Base-by-base conservation (phyloP, 2,329 filamentous ascomycete species). In the Hypoxylon sp. region DNA sequence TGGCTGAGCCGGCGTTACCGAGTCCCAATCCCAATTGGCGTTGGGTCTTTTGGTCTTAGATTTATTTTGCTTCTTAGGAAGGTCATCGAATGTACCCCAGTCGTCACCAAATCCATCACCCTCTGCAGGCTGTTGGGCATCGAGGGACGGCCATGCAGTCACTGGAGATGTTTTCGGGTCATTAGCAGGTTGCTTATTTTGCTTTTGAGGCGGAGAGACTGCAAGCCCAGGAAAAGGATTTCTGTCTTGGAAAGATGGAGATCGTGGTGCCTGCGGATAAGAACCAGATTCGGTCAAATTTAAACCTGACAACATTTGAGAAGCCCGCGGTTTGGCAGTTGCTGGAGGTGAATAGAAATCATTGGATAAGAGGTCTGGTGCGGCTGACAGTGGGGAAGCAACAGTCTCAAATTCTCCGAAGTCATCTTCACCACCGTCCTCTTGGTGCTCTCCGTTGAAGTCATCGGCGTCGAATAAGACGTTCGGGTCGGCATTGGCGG, bases 401-500 rank as follows among this genome's bases (percentile, higher is more conserved):
- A 83, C 84, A 19, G 82, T 84, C 75, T 89, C 87, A 73, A 90
- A 90, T 52, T 89, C 87, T 13, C 88, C 89, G 80, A 90, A 89
- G 35, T 88, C 85, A 33, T 86, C 86, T 51, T 85, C 85, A 22
- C 83, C 84, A 39, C 84, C 83, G 5, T 72, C 74, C 33, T 74
- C 76, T n/a, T 81, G 79, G 5, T 81, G 80, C 5, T 81, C 82
- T 10, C 81, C 81, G 4, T 75, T 84, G 70, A 86, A 86, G 54
- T 88, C 85, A 46, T 87, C 85, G 37, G 87, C 90, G 78, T 93
- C 90, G 76, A 93, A 93, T 2, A 93, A 80, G 3, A 93, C 85
- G 70, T 88, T 86, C 1, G 86, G 78, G 47, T 87, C 80, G 1
- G 76, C 68, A 39, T 73, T 73, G 4, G 42, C 14, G 6, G 48